These are phyloP conservation scores for Ophiorrhiza pumila DNA, from an alignment of 257 asterid genomes.

Conservation along the genomic window DNA sequence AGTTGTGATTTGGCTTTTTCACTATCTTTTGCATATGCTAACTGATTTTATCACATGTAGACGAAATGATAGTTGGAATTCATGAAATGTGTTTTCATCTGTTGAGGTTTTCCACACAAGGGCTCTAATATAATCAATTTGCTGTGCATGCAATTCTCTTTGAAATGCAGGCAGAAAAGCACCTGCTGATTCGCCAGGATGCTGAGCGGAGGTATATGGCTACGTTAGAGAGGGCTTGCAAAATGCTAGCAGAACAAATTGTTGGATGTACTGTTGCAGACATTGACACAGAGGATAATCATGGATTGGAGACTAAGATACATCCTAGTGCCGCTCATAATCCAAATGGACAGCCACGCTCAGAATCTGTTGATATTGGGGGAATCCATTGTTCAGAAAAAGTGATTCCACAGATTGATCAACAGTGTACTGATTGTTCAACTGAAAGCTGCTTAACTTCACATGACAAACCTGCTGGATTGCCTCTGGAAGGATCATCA, in stretches of 20 bases:
- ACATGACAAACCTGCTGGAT: conserved; percentile 58
- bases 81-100: background rate
- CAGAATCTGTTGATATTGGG: conserved; percentile 34
- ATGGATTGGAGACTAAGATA: conserved; percentile 33
- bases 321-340: conserved; percentile 20
- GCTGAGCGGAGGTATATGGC: conserved; percentile 69
- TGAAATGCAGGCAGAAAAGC: conserved; percentile 67
- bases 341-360: conserved; percentile 34
- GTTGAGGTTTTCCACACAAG: background rate
- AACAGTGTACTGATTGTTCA: conserved; percentile 48
- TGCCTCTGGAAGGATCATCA: conserved; percentile 54
- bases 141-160: conserved; percentile 11
- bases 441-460: conserved; percentile 83
- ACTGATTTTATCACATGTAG: background rate
- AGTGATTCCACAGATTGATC: conserved; percentile 43
- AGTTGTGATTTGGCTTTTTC: background rate
- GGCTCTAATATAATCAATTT: background rate
- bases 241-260: conserved; percentile 71
- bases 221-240: conserved; percentile 77
- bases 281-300: conserved; percentile 36
- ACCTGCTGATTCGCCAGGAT: conserved; percentile 72
- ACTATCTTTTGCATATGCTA: background rate
- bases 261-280: conserved; percentile 46
- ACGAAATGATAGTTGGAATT: background rate
- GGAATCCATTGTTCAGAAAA: conserved; percentile 32